phyloP scores from a whole-genome alignment of 2,329 filamentous ascomycete species.

The Fusarium sarcochroum region DNA sequence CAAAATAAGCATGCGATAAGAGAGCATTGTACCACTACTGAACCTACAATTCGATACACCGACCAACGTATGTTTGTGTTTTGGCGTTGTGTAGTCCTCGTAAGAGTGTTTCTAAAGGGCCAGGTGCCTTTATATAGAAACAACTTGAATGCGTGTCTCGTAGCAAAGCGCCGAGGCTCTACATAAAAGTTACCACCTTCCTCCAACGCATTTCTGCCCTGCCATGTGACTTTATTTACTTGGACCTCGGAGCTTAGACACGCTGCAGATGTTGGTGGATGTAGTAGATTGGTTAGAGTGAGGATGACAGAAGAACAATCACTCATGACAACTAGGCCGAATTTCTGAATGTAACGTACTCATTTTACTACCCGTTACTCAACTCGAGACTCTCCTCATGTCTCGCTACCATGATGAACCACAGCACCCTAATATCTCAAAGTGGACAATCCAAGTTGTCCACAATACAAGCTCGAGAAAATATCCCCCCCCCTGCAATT shows the following conservation, averaged over 20 bases:
- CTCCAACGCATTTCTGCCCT: too few relatives aligned
- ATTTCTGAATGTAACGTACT: slow-evolving; percentile 8
- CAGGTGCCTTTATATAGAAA: background rate
- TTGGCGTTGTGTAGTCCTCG: background rate
- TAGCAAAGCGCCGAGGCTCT: background rate
- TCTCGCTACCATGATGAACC: background rate
- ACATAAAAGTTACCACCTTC: background rate
- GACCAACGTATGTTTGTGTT: background rate
- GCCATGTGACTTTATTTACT: background rate
- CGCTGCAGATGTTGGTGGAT: background rate
- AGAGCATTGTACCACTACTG: slow-evolving; percentile 44
- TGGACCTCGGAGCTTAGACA: background rate
- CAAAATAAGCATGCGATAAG: slow-evolving; percentile 39
- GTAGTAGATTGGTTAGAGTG: background rate
- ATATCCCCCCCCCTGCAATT: slow-evolving; percentile 5
- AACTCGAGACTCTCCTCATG: slow-evolving; percentile 4
- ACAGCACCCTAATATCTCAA: slow-evolving; percentile 19
- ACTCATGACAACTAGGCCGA: background rate
- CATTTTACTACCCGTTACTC: slow-evolving; percentile 2
- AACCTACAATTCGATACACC: slow-evolving; percentile 1
- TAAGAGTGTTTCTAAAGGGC: background rate
- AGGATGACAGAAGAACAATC: background rate
- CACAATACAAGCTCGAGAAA: slow-evolving; percentile 36
- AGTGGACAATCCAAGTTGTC: slow-evolving; percentile 37
- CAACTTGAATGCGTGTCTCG: background rate